Conservation (phyloP, 345 rosid species). For the Sisymbrium altissimum region DNA sequence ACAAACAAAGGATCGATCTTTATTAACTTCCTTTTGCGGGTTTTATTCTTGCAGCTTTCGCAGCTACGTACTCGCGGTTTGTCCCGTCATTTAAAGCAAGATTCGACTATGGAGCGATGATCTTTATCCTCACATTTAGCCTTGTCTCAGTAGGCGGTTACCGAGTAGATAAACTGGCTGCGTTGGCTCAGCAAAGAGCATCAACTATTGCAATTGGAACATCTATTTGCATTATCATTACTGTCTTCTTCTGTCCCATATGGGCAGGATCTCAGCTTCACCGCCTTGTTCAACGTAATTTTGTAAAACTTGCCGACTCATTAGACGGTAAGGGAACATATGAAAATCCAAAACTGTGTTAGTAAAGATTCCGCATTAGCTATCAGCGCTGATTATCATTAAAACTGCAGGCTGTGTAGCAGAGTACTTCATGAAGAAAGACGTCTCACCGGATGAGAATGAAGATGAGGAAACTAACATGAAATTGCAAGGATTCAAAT, state of each 20-base stretch:
- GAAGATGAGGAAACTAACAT: slow-evolving; percentile 35
- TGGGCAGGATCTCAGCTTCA: slow-evolving; percentile 88
- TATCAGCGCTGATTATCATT: neutral
- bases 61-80: slow-evolving; percentile 72
- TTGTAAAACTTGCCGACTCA: slow-evolving; percentile 60
- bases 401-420: slow-evolving; percentile 44
- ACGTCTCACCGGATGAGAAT: neutral
- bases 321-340: slow-evolving; percentile 49
- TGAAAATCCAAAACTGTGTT: neutral
- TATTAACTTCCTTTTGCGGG: slow-evolving; percentile 1
- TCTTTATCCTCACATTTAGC: slow-evolving; percentile 81
- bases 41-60: slow-evolving; percentile 49
- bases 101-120: slow-evolving; percentile 72
- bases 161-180: slow-evolving; percentile 51
- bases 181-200: slow-evolving; percentile 56
- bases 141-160: slow-evolving; percentile 65
- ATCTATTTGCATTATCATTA: slow-evolving; percentile 53
- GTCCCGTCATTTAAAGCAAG: slow-evolving; percentile 64
- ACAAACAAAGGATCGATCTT: neutral
- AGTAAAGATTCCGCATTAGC: neutral
- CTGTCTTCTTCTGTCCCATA: slow-evolving; percentile 57
- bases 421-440: slow-evolving; percentile 45
- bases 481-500: slow-evolving; percentile 48
- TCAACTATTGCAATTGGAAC: slow-evolving; percentile 64
- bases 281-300: slow-evolving; percentile 44